Base-by-base conservation (phyloP, 495 filamentous ascomycete species). In the Poronia punctata region DNA sequence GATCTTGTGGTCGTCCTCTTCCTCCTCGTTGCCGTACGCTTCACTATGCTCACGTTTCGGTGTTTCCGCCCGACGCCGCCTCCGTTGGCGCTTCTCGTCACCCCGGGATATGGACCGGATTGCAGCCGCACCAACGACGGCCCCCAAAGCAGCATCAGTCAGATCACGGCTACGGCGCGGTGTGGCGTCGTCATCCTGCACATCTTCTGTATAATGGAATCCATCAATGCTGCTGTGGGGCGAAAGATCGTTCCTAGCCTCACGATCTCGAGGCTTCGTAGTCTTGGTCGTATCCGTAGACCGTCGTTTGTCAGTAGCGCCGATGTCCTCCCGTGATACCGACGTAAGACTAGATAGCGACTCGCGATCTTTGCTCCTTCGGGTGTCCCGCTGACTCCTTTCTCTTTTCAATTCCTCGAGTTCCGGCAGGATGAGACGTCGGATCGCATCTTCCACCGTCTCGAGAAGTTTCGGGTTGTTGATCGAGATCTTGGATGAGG, bases 401-500 rank as follows among this genome's bases (percentile, higher is more conserved):
- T 94, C 86, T 53, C 86, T 78, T 62, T 95, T 96, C 31, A 97
- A 70, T 21, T 86, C 86, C 38, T 86, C 87, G 32, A 98, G 70
- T 57, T 98, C 90, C 1, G 92, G 93, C 1, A 97, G 64, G 35
- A 97, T 95, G 34, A 97, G 67, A 30, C 89, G 77, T 35, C 85
- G 82, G 49, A 98, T 97, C 15, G 92, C 88, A 66, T 96, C 90
- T 61, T 97, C 90, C 6, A 98, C 90, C 0, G 88, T 89, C 57
- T 93, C 86, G 4, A 97, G 75, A n/a, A 98, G 64, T 47, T 86
- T 93, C 0, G 90, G 90, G 56, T 98, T 96, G 63, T 93, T 96
- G 62, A 95, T 82, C 0, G 86, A 92, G 5, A 88, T 61, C 39
- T 80, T 86, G 17, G 87, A 92, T 11, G 80, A 78, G 20, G 88